phyloP scores from a whole-genome alignment of 352 stramenopile species.

The Phytophthora tentaculata region DNA sequence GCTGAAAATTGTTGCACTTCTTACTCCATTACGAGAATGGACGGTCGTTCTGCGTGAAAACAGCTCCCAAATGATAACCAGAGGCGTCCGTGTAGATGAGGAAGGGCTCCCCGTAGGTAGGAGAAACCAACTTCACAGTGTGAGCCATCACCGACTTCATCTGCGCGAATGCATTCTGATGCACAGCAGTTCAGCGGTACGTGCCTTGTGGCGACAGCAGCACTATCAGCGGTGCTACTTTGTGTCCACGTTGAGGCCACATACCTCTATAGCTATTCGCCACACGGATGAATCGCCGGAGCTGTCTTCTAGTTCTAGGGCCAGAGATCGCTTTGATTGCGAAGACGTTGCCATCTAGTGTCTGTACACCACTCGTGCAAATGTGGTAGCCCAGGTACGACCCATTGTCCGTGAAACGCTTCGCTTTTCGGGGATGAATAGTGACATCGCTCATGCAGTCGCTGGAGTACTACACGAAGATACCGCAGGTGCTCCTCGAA shows the following conservation, averaged over 20 bases:
- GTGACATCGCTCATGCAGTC: constrained; percentile 1
- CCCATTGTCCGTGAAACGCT: no score
- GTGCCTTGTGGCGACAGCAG: not conserved
- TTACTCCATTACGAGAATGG: constrained; percentile 13
- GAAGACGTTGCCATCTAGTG: constrained; percentile 2
- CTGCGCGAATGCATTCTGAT: not conserved
- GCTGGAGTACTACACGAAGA: constrained; percentile 2
- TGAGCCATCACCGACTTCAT: constrained; percentile 11
- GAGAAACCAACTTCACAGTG: constrained; percentile 8
- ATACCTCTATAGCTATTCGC: constrained; percentile 10
- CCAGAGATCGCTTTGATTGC: constrained; percentile 2
- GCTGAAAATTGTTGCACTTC: constrained; percentile 6
- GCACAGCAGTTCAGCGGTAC: not conserved
- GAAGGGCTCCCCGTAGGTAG: constrained; percentile 2
- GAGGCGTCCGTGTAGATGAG: constrained; percentile 7
- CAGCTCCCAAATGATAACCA: not conserved
- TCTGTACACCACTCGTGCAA: no score
- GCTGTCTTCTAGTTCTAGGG: not conserved
- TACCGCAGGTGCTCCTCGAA: constrained; percentile 5
- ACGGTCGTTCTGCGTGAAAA: constrained; percentile 7
- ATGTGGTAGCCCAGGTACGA: no score
- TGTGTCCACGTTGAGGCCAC: constrained; percentile 4
- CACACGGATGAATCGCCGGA: constrained; percentile 6
- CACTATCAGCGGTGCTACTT: constrained; percentile 1
- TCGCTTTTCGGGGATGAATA: no score